phyloP scores from a whole-genome alignment of 2,329 filamentous ascomycete species.

The Cladophialophora yegresii region DNA sequence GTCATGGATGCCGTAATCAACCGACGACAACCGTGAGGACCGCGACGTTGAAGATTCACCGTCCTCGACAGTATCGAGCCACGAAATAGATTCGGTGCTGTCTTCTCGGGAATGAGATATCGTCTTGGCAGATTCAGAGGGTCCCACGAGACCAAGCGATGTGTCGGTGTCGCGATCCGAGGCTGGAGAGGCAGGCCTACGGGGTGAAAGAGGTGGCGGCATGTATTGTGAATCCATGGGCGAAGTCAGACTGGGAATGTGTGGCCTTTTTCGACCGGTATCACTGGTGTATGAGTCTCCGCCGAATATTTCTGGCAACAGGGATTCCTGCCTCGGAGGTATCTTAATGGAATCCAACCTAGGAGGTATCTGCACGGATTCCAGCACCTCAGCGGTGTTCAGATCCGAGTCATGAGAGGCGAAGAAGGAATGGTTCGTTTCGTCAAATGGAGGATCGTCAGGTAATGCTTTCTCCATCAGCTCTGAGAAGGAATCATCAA shows the following conservation, averaged over 20 bases:
- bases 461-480: slow-evolving; percentile 74
- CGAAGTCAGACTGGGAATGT: slow-evolving; percentile 35
- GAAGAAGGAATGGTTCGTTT: slow-evolving; percentile 44
- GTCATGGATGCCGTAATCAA: slow-evolving; percentile 27
- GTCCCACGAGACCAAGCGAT: slow-evolving; percentile 18
- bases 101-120: slow-evolving; percentile 29
- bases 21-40: slow-evolving; percentile 59
- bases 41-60: slow-evolving; percentile 71
- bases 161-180: slow-evolving; percentile 29
- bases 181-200: slow-evolving; percentile 56
- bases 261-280: slow-evolving; percentile 33
- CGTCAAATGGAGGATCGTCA: slow-evolving; percentile 65
- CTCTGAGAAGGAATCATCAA: slow-evolving; percentile 57
- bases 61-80: slow-evolving; percentile 92
- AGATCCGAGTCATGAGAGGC: slow-evolving; percentile 38
- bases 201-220: slow-evolving; percentile 70
- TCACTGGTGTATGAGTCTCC: slow-evolving; percentile 31
- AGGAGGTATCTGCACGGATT: slow-evolving; percentile 35
- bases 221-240: slow-evolving; percentile 61
- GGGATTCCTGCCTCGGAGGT: slow-evolving; percentile 36
- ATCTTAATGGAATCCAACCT: slow-evolving; percentile 29
- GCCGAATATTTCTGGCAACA: slow-evolving; percentile 34
- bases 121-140: slow-evolving; percentile 36
- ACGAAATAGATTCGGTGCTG: slow-evolving; percentile 81
- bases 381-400: slow-evolving; percentile 27